Base-by-base conservation (phyloP, 306 rosid species). In the Citrullus colocynthis region DNA sequence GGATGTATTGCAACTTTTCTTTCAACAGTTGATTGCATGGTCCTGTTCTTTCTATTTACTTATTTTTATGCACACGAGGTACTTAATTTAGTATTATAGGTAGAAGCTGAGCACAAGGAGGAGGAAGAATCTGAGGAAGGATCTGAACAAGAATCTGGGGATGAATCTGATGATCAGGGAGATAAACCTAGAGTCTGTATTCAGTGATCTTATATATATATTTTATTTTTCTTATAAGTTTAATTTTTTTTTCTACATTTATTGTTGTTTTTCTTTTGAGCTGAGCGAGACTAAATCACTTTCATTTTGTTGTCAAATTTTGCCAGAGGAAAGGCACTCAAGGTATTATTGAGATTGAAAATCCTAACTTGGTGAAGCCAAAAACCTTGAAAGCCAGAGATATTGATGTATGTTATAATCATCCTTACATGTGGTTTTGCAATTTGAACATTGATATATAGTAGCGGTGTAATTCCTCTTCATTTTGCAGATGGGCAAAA, bases 291-390 rank as follows among this genome's bases (percentile, higher is more conserved):
- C 64, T 51, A 74, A 65, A 16, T 51, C 78, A 13, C 75, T 39
- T 78, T 61, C 78, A 36, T 57, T 76, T 49, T 78, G 42, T 64
- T 77, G 42, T 60, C 41, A 34, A 76, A 72, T 85, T 74, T 81
- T 82, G 39, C 80, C 90, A 91, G 91, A 91, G 81, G 76, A 94
- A 94, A 85, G 97, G 96, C 48, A 87, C 90, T 62, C 88, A 91
- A 83, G 97, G 97, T 80, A 58, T 94, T 32, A 90, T 94, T 82
- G 93, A 91, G 86, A 90, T 94, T 81, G 98, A 91, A 86, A 94
- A 94, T 85, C 97, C 97, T 32, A 94, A 94, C 86, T 86, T 94
- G 88, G 96, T 81, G 28, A 91, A 88, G 87, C 85, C 90, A 5
- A 94, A 91, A 85, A 87, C 49, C 48, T 2, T 91, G 90, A 94